Conservation (phyloP, 176 grass and related monocot species). For the Carex pumila region DNA sequence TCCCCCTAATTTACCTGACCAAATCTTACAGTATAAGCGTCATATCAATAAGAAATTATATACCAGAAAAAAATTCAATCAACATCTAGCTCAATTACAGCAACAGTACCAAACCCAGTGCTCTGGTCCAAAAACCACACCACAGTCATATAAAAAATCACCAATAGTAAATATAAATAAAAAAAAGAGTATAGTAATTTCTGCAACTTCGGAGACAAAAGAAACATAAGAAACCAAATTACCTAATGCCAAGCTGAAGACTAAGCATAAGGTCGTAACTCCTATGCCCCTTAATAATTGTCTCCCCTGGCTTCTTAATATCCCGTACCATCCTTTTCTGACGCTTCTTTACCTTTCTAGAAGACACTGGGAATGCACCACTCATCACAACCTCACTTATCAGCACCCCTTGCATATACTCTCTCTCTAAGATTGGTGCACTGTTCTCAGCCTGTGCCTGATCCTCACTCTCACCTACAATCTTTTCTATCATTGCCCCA, state of each 20-base stretch:
- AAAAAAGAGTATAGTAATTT: neutral
- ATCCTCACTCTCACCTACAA: constrained; percentile 50
- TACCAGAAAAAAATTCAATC: neutral
- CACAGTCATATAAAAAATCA: neutral
- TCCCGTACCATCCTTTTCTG: constrained; percentile 77
- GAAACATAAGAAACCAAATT: constrained; percentile 19
- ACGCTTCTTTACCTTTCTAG: constrained; percentile 66
- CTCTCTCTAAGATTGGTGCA: constrained; percentile 74
- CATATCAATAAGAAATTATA: neutral
- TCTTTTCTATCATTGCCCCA: constrained; percentile 67
- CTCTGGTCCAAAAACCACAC: neutral
- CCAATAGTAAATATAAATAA: neutral
- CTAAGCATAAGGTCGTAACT: constrained; percentile 98
- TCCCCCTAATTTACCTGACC: neutral
- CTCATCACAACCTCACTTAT: constrained; percentile 82
- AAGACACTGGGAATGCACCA: constrained; percentile 55
- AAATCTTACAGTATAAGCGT: neutral
- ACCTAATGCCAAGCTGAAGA: constrained; percentile 97
- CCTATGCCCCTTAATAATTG: constrained; percentile 94
- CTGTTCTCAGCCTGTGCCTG: constrained; percentile 40
- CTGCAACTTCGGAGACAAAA: neutral
- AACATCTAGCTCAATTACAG: neutral
- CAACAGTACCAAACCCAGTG: neutral
- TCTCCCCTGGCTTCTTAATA: constrained; percentile 72
- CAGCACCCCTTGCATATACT: constrained; percentile 98